phyloP scores from a whole-genome alignment of 1,284 basidiomycete species.

The Microbotryum intermedium region DNA sequence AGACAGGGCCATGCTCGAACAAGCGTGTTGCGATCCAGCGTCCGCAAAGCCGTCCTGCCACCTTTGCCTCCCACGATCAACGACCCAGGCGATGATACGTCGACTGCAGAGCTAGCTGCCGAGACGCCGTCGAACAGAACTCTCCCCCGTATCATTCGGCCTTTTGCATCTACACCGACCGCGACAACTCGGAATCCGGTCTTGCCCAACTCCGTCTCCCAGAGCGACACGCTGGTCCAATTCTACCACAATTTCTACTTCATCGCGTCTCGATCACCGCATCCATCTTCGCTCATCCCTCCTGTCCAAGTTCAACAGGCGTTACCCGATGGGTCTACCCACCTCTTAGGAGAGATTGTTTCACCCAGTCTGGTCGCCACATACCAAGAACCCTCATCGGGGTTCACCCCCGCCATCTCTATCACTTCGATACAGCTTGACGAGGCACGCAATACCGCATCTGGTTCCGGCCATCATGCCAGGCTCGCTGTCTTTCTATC shows the following conservation, averaged over 20 bases:
- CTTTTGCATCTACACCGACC: background rate
- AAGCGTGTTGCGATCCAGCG: slow-evolving; percentile 4
- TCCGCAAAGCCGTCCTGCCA: slow-evolving; percentile 15
- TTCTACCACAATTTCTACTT: slow-evolving; percentile 7
- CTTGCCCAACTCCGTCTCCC: background rate
- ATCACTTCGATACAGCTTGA: slow-evolving; percentile 20
- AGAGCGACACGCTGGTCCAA: slow-evolving; percentile 13
- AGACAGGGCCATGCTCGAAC: slow-evolving; percentile 19
- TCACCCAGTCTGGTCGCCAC: background rate
- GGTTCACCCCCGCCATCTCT: background rate
- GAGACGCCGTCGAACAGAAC: background rate
- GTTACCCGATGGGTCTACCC: background rate
- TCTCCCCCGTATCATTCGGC: background rate
- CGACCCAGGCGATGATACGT: too few relatives aligned
- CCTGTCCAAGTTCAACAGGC: slow-evolving; percentile 15
- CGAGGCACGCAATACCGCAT: background rate
- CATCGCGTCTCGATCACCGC: background rate
- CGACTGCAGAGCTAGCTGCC: background rate
- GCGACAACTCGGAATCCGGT: too few relatives aligned
- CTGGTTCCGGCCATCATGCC: background rate
- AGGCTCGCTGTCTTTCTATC: slow-evolving; percentile 33
- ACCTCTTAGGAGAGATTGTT: slow-evolving; percentile 8
- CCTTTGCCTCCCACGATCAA: too few relatives aligned
- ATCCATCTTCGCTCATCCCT: background rate
- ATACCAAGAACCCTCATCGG: background rate